phyloP scores from a whole-genome alignment of 108 stramenopile genomes.

The Poteriospumella lacustris region DNA sequence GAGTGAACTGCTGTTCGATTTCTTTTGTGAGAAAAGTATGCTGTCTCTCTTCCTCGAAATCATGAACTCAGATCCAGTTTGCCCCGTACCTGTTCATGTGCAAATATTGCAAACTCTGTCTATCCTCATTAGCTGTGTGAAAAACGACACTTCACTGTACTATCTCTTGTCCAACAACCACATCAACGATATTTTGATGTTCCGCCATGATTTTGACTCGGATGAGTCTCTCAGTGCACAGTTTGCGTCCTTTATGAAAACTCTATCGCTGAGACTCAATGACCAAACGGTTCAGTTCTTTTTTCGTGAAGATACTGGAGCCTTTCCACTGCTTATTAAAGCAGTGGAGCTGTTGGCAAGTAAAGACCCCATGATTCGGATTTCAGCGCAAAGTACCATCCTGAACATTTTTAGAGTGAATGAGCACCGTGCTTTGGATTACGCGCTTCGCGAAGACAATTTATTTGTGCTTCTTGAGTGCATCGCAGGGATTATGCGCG shows the following conservation, averaged over 20 bases:
- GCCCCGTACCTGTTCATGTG: slow-evolving; percentile 10
- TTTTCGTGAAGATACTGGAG: slow-evolving; percentile 25
- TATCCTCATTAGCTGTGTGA: slow-evolving; percentile 1
- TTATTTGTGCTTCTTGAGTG: neutral
- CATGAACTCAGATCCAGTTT: neutral
- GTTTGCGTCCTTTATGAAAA: slow-evolving; percentile 11
- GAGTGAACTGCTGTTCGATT: slow-evolving; percentile 39
- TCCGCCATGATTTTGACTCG: neutral
- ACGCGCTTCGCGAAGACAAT: neutral
- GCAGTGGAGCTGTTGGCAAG: neutral
- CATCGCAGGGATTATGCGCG: neutral
- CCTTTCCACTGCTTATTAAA: slow-evolving; percentile 14
- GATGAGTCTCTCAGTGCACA: slow-evolving; percentile 13
- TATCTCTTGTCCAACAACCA: slow-evolving; percentile 28
- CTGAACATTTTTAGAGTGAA: slow-evolving; percentile 15
- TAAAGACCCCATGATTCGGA: slow-evolving; percentile 3
- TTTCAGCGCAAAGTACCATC: slow-evolving; percentile 11
- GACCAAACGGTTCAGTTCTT: slow-evolving; percentile 28
- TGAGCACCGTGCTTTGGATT: neutral
- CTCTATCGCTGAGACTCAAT: slow-evolving; percentile 22
- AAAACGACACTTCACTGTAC: slow-evolving; percentile 25
- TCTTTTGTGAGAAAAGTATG: slow-evolving; percentile 44
- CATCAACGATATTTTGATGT: slow-evolving; percentile 17
- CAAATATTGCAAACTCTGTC: slow-evolving; percentile 26
- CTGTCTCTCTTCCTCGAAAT: slow-evolving; percentile 29